Percentiles rank a stretch among this genome's conserved stretches.
These are phyloP conservation scores for Fusarium staphyleae DNA, from an alignment of 2,329 filamentous ascomycete species.

Conservation along the genomic window DNA sequence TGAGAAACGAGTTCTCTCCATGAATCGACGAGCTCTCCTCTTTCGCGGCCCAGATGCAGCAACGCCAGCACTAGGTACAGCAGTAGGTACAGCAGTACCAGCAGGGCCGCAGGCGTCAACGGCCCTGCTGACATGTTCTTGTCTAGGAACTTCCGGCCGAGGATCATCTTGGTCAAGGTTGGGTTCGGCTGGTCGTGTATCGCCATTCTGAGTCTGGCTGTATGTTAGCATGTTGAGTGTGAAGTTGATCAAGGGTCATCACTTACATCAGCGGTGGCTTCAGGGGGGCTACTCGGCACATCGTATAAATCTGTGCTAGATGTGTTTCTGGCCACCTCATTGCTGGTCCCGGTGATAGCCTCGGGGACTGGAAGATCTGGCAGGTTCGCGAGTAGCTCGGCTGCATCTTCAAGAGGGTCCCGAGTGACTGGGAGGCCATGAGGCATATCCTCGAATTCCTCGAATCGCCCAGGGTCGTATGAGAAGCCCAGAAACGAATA, in stretches of 20 bases:
- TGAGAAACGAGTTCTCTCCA: neutral
- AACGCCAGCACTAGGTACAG: neutral
- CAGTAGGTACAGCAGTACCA: neutral
- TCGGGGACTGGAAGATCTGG: neutral
- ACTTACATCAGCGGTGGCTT: conserved; percentile 1
- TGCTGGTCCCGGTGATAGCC: neutral
- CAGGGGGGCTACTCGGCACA: neutral
- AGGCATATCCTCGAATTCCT: neutral
- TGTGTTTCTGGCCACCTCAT: neutral
- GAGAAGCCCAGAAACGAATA: neutral
- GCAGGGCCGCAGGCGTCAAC: neutral
- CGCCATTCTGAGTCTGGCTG: neutral
- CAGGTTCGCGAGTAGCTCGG: neutral
- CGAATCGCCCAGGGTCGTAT: neutral
- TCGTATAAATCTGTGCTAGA: neutral
- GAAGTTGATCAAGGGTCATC: no score
- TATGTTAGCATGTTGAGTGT: neutral
- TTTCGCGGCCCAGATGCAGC: neutral
- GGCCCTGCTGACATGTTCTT: neutral
- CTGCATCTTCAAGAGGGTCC: neutral
- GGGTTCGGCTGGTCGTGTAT: conserved; percentile 6
- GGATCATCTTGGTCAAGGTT: neutral
- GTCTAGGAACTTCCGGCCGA: conserved; percentile 8
- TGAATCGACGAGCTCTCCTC: neutral
- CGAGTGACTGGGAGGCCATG: neutral